Conservation (phyloP, 176 grass and related monocot species). For the Carex littledalei region DNA sequence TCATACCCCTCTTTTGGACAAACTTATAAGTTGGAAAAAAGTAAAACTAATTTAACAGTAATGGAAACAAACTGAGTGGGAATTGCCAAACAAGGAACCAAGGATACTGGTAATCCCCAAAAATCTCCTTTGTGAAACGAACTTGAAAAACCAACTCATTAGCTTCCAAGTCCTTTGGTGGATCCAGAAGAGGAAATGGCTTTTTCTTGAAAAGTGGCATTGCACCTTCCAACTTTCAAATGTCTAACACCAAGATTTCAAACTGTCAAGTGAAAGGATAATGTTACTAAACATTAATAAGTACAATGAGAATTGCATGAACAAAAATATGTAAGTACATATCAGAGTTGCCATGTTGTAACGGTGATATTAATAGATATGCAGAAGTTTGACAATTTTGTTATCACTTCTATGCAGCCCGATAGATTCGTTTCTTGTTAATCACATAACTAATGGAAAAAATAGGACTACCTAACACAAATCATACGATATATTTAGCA, state of each 20-base stretch:
- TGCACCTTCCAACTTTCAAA: slow-evolving; percentile 14
- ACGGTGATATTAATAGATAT: not conserved
- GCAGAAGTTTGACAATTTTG: not conserved
- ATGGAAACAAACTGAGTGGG: not conserved
- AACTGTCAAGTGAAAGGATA: slow-evolving; percentile 5
- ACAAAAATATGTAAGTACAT: not conserved
- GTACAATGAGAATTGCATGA: not conserved
- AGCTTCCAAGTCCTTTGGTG: slow-evolving; percentile 58
- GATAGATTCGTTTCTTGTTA: not conserved
- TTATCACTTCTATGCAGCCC: not conserved
- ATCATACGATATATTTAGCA: not conserved
- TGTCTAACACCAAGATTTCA: not conserved
- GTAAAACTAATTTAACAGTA: not conserved
- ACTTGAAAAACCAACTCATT: slow-evolving; percentile 64
- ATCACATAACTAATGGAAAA: not conserved
- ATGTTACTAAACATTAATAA: not conserved
- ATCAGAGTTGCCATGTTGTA: not conserved
- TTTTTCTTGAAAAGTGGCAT: slow-evolving; percentile 89
- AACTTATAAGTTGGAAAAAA: slow-evolving; percentile 5
- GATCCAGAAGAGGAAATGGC: slow-evolving; percentile 44
- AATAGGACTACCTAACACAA: not conserved
- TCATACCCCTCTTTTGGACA: not conserved
- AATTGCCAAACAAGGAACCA: slow-evolving; percentile 14
- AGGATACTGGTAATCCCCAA: slow-evolving; percentile 90
- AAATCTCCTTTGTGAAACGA: slow-evolving; percentile 86